phyloP scores from a whole-genome alignment of 2,329 filamentous ascomycete genomes.

The Aspergillus transmontanensis region DNA sequence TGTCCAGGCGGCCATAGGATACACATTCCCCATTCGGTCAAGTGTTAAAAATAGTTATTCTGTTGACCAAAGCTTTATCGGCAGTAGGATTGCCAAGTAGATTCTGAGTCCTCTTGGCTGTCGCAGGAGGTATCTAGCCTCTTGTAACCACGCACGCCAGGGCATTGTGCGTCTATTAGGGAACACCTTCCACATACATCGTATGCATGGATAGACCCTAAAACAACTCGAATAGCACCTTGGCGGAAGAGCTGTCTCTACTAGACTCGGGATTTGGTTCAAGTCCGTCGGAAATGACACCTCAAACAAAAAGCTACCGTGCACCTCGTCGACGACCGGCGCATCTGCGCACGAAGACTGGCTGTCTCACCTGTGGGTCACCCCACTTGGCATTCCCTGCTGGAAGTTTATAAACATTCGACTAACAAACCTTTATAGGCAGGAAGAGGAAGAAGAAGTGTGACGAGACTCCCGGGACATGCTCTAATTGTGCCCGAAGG shows the following conservation, averaged over 20 bases:
- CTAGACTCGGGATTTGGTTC: slow-evolving; percentile 31
- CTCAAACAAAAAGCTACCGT: slow-evolving; percentile 15
- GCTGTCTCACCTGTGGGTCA: slow-evolving; percentile 29
- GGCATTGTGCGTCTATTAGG: neutral
- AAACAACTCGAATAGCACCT: neutral
- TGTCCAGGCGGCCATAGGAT: neutral
- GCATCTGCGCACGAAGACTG: slow-evolving; percentile 30
- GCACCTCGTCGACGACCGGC: slow-evolving; percentile 27
- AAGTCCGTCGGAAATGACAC: slow-evolving; percentile 32
- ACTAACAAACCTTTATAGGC: slow-evolving; percentile 14
- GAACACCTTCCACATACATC: neutral
- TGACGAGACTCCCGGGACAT: slow-evolving; percentile 21
- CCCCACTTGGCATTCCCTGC: neutral
- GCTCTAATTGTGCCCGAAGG: slow-evolving; percentile 22
- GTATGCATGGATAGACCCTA: neutral
- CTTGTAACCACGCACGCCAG: neutral
- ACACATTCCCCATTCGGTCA: neutral
- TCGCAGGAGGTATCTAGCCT: neutral
- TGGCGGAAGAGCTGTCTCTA: neutral
- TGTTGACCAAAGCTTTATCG: neutral
- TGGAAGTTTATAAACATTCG: neutral
- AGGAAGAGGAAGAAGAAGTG: slow-evolving; percentile 30
- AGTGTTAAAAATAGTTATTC: neutral
- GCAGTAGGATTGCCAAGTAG: neutral
- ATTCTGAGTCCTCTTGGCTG: neutral